phyloP scores from a whole-genome alignment of 148 eudicot species.

The Heliamphora exappendiculata region DNA sequence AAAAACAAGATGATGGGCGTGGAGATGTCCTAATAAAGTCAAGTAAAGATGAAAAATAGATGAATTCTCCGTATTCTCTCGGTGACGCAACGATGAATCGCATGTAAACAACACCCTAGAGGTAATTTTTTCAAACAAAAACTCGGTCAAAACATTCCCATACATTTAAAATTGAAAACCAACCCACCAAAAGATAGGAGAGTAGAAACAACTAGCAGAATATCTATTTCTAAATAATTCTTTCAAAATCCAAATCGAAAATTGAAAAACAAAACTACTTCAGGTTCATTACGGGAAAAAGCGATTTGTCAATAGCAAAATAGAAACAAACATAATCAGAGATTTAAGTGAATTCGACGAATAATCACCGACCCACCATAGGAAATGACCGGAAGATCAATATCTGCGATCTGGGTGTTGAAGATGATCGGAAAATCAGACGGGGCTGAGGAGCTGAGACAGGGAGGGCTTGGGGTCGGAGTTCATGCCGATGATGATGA shows the following conservation, averaged over 20 bases:
- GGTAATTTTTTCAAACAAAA: no score
- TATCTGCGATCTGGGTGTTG: neutral
- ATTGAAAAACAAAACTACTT: neutral
- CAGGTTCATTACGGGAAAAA: neutral
- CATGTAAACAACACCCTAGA: no score
- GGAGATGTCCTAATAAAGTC: no score
- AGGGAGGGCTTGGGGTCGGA: conserved; percentile 71
- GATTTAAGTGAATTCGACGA: neutral
- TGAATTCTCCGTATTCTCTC: no score
- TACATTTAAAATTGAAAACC: neutral
- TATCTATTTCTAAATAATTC: neutral
- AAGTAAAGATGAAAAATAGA: no score
- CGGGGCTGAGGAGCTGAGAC: conserved; percentile 68
- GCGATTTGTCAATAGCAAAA: no score
- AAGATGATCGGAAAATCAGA: conserved; percentile 19
- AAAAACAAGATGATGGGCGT: no score
- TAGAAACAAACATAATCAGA: neutral
- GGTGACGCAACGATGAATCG: no score
- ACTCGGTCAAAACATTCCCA: no score
- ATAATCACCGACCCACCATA: neutral
- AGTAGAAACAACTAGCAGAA: neutral
- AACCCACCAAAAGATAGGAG: neutral
- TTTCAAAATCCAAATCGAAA: neutral
- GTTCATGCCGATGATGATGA: conserved; percentile 70
- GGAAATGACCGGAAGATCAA: neutral